phyloP scores from a whole-genome alignment of 2,329 filamentous ascomycete species.

The Celoporthe dispersa region DNA sequence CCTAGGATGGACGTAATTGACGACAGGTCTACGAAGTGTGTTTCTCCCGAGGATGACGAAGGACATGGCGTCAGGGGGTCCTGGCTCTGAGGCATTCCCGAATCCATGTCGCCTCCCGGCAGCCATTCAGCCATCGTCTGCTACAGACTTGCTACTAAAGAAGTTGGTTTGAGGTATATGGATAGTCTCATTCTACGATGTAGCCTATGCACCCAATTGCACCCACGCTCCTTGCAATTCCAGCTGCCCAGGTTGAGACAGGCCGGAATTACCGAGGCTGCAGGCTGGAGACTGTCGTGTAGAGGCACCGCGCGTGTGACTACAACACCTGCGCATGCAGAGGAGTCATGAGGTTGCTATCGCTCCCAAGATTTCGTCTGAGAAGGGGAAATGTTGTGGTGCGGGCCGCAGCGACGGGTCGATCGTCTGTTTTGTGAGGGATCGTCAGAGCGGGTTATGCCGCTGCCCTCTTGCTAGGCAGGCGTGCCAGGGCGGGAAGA shows the following conservation, averaged over 20 bases:
- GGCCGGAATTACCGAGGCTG: background rate
- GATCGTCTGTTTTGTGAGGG: background rate
- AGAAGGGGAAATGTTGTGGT: background rate
- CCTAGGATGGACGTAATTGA: background rate
- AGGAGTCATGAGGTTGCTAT: background rate
- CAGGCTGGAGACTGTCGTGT: background rate
- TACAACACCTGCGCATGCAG: background rate
- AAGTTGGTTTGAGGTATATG: background rate
- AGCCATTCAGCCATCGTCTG: background rate
- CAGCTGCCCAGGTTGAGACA: background rate
- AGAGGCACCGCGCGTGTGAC: too few relatives aligned
- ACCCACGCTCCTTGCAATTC: background rate
- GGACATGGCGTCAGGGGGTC: background rate
- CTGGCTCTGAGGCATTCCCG: background rate
- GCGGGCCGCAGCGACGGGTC: background rate
- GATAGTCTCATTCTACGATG: background rate
- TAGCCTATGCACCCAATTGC: background rate
- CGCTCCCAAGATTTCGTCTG: background rate
- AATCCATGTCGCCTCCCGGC: background rate
- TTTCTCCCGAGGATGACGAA: background rate
- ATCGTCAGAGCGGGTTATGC: conserved; percentile 8
- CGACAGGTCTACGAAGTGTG: background rate
- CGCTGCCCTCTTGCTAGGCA: background rate
- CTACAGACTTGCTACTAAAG: background rate
- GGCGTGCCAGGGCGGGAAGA: background rate